Conservation (phyloP, 1,284 basidiomycete genomes). For the Ganoderma leucocontextum region DNA sequence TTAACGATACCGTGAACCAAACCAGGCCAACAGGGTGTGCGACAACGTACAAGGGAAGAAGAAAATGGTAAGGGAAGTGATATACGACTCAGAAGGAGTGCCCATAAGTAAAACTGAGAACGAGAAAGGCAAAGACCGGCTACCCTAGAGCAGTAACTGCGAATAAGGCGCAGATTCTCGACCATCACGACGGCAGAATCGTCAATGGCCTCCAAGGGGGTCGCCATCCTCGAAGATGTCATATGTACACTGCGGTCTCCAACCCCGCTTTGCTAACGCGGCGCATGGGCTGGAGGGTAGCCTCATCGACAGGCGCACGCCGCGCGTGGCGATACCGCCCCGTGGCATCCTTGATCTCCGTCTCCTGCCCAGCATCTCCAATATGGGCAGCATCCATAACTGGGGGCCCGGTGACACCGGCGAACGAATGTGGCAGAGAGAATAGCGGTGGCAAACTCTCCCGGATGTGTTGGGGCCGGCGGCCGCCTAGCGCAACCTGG, state of each 20-base stretch:
- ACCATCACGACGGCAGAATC: neutral
- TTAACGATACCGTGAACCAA: slow-evolving; percentile 17
- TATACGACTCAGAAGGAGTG: neutral
- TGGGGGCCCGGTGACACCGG: slow-evolving; percentile 35
- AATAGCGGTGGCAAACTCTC: slow-evolving; percentile 80
- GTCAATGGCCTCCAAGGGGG: neutral
- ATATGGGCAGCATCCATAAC: slow-evolving; percentile 47
- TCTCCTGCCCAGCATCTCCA: slow-evolving; percentile 76
- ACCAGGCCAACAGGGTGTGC: neutral
- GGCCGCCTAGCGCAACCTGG: slow-evolving; percentile 51
- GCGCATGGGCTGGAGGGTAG: slow-evolving; percentile 84
- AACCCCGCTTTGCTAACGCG: slow-evolving; percentile 90
- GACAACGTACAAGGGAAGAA: slow-evolving; percentile 1
- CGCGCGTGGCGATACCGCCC: slow-evolving; percentile 88
- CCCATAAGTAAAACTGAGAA: slow-evolving; percentile 8
- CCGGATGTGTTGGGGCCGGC: slow-evolving; percentile 67
- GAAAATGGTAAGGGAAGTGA: neutral
- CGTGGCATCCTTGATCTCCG: slow-evolving; percentile 84
- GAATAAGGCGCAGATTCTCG: neutral
- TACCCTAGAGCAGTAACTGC: neutral
- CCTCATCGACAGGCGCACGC: slow-evolving; percentile 85
- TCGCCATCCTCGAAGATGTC: slow-evolving; percentile 12
- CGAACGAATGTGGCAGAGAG: slow-evolving; percentile 43
- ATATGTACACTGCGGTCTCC: slow-evolving; percentile 61
- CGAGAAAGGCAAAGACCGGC: neutral